These are phyloP conservation scores for Seiridium cupressi DNA, from an alignment of 2,329 filamentous ascomycete genomes.

Conservation along the genomic window DNA sequence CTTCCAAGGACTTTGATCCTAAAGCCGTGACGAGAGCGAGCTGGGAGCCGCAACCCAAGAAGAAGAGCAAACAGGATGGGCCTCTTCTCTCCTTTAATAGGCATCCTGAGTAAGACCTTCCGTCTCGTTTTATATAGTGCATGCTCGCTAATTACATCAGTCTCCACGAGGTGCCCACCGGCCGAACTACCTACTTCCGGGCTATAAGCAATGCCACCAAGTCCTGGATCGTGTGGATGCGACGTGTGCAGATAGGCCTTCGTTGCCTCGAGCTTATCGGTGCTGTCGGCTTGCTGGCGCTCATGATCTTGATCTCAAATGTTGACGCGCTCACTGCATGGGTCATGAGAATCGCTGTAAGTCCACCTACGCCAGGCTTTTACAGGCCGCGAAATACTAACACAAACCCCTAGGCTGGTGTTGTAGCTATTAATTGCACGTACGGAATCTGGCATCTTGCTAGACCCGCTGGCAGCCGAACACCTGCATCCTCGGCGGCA, in stretches of 20 bases:
- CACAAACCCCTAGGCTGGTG: conserved; percentile 59
- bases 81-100: conserved; percentile 80
- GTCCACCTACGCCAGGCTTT: conserved; percentile 26
- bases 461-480: conserved; percentile 66
- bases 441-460: conserved; percentile 83
- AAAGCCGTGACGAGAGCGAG: conserved; percentile 82
- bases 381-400: neutral
- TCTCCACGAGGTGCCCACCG: conserved; percentile 62
- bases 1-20: conserved; percentile 57
- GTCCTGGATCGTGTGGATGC: conserved; percentile 64
- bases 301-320: conserved; percentile 74
- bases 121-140: neutral
- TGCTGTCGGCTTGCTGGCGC: conserved; percentile 68
- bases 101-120: conserved; percentile 72
- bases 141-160: conserved; percentile 27
- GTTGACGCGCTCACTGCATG: conserved; percentile 65
- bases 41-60: conserved; percentile 61
- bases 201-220: conserved; percentile 72
- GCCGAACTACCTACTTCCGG: conserved; percentile 58
- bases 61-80: conserved; percentile 63
- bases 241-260: conserved; percentile 67
- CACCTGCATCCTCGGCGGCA: conserved; percentile 78
- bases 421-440: conserved; percentile 67
- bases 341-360: conserved; percentile 75
- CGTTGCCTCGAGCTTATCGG: conserved; percentile 66